These are phyloP conservation scores for Lasiodiplodia citricola DNA, from an alignment of 2,329 filamentous ascomycete genomes.

Conservation along the genomic window DNA sequence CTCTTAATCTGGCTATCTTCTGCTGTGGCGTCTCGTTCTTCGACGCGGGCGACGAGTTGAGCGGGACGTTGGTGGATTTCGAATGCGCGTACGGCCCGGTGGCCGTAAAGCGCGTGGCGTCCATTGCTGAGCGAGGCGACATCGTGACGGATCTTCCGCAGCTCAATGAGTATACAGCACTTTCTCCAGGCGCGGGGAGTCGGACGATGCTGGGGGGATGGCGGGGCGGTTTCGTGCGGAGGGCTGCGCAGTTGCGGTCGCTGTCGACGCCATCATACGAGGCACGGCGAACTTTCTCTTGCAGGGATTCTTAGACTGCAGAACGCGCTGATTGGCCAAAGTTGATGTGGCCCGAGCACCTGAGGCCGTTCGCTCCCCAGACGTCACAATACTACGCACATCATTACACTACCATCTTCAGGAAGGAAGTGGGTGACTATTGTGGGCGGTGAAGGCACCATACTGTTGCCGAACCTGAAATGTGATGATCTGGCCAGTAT, in stretches of 20 bases:
- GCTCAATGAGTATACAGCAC: slow-evolving; percentile 12
- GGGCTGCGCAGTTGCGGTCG: slow-evolving; percentile 17
- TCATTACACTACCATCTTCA: not conserved
- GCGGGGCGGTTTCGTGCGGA: slow-evolving; percentile 16
- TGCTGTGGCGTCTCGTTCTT: slow-evolving; percentile 59
- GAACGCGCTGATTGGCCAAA: not conserved
- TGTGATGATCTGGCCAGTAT: slow-evolving; percentile 10
- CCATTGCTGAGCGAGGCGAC: slow-evolving; percentile 72
- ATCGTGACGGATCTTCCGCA: slow-evolving; percentile 25
- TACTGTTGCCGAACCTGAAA: not conserved
- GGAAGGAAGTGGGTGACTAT: not conserved
- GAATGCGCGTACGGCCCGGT: slow-evolving; percentile 73
- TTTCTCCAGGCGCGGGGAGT: not conserved
- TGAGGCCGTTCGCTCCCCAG: not conserved
- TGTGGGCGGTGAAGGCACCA: not conserved
- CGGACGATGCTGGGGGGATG: not conserved
- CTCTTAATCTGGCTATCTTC: slow-evolving; percentile 58
- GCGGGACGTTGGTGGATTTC: slow-evolving; percentile 53
- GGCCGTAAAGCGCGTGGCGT: slow-evolving; percentile 79
- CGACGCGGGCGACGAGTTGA: slow-evolving; percentile 48
- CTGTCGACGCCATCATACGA: slow-evolving; percentile 15
- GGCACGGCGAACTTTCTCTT: slow-evolving; percentile 25
- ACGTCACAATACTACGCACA: slow-evolving; percentile 1
- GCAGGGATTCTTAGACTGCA: slow-evolving; percentile 19
- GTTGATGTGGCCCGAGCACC: not conserved